Conservation (phyloP, 805 yeast species). For the Jamesozyma jinghongensis region DNA sequence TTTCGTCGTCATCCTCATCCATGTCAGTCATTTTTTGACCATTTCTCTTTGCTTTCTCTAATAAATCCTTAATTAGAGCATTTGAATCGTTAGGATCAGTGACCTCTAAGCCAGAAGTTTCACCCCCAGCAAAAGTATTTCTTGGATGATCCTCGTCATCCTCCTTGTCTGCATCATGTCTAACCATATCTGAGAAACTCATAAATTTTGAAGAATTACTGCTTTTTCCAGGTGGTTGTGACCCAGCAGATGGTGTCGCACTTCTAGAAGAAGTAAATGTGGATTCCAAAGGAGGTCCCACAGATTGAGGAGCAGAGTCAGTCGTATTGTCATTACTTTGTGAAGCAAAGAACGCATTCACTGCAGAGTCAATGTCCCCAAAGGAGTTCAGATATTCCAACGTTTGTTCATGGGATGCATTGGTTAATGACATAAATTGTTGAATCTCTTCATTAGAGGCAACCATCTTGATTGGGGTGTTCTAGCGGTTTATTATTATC, state of each 20-base stretch:
- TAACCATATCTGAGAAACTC: conserved; percentile 33
- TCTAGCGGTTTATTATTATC: background rate
- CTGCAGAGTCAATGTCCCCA: conserved; percentile 22
- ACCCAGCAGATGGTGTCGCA: background rate
- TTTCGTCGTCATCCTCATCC: conserved; percentile 22
- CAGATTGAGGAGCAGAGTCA: background rate
- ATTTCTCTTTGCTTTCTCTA: conserved; percentile 59
- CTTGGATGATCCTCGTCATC: conserved; percentile 48
- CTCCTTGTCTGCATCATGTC: conserved; percentile 32
- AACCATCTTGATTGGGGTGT: background rate
- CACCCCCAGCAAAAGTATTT: conserved; percentile 56
- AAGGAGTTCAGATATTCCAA: conserved; percentile 29
- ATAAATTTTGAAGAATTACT: conserved; percentile 24
- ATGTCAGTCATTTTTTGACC: conserved; percentile 39
- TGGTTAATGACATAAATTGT: conserved; percentile 33
- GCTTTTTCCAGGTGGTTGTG: background rate
- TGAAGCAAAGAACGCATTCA: conserved; percentile 22
- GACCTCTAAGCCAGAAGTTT: conserved; percentile 70
- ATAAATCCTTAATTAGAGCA: conserved; percentile 43
- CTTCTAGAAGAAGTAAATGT: background rate
- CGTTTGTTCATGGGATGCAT: conserved; percentile 33
- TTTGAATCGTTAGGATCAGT: conserved; percentile 55
- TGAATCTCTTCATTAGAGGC: conserved; percentile 17
- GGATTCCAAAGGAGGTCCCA: background rate
- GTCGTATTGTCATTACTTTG: conserved; percentile 1